A percentile compares a stretch with the other conserved stretches of the same genome.
Conservation (phyloP, 2,329 filamentous ascomycete species). For the Trichoderma sp. region DNA sequence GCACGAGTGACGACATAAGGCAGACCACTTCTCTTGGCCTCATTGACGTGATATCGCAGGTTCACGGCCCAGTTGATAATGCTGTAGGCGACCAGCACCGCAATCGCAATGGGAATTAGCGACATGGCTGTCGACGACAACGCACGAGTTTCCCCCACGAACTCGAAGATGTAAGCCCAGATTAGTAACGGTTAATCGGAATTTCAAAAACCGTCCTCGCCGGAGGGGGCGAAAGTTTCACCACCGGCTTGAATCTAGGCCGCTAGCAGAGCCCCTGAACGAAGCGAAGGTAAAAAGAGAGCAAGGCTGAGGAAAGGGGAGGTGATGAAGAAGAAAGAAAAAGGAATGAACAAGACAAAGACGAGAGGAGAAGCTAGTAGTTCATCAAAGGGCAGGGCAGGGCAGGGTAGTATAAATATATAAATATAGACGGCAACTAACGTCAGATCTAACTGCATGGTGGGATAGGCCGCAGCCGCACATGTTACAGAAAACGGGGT, state of each 20-base stretch:
- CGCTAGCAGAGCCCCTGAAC: not conserved
- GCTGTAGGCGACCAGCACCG: conserved; percentile 37
- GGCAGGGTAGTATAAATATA: not conserved
- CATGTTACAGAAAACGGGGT: not conserved
- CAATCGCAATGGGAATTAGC: conserved; percentile 38
- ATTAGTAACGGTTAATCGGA: not conserved
- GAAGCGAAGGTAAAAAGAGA: not conserved
- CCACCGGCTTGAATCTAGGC: not conserved
- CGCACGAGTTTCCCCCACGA: not conserved
- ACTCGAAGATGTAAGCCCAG: not conserved
- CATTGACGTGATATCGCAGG: conserved; percentile 48
- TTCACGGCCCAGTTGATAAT: conserved; percentile 36
- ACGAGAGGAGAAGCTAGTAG: not conserved
- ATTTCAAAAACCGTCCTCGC: not conserved
- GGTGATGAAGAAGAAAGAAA: not conserved
- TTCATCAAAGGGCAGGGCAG: not conserved
- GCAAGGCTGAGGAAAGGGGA: not conserved
- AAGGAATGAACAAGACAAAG: not conserved
- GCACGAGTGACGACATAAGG: conserved; percentile 56
- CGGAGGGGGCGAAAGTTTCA: not conserved
- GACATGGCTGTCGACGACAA: conserved; percentile 30
- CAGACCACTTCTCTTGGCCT: conserved; percentile 53
- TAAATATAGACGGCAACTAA: not conserved
- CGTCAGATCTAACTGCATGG: not conserved
- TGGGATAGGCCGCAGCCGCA: not conserved